A percentile compares a stretch with the other conserved stretches of the same genome.
phyloP scores from a whole-genome alignment of 2,329 filamentous ascomycete genomes.

The Beauveria australis region DNA sequence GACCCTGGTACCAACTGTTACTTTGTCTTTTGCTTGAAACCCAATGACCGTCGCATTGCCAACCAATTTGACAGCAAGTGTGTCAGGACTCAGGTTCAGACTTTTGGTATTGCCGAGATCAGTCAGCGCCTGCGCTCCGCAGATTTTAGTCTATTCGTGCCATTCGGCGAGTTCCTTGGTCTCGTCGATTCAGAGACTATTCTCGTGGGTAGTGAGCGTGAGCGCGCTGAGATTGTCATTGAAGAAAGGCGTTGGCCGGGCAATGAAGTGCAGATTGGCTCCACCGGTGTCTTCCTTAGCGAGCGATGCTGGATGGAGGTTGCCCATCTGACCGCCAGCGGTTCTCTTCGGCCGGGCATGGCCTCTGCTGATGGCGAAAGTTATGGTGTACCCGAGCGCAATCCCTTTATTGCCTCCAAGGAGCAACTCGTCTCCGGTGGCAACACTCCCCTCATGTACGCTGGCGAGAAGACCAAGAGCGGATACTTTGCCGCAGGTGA shows the following conservation, averaged over 20 bases:
- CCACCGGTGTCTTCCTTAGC: conserved; percentile 90
- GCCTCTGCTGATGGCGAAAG: conserved; percentile 56
- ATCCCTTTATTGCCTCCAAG: conserved; percentile 55
- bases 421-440: conserved; percentile 47
- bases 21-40: conserved; percentile 95
- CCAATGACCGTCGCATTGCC: conserved; percentile 91
- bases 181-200: conserved; percentile 76
- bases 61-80: conserved; percentile 99
- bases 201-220: conserved; percentile 83
- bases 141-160: conserved; percentile 92
- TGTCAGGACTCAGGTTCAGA: conserved; percentile 88
- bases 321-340: conserved; percentile 60
- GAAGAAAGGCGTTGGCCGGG: conserved; percentile 87
- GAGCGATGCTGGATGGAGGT: conserved; percentile 94
- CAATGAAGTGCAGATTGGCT: conserved; percentile 85
- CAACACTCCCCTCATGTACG: conserved; percentile 51
- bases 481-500: conserved; percentile 72
- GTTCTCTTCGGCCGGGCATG: conserved; percentile 29
- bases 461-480: conserved; percentile 63
- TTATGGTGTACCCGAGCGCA: conserved; percentile 34
- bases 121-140: conserved; percentile 86
- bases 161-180: conserved; percentile 91
- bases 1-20: conserved; percentile 83
- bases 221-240: conserved; percentile 85
- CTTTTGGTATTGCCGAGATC: conserved; percentile 93